These are phyloP conservation scores for Lactarius sp. DNA, from an alignment of 768 basidiomycete species.

Conservation along the genomic window DNA sequence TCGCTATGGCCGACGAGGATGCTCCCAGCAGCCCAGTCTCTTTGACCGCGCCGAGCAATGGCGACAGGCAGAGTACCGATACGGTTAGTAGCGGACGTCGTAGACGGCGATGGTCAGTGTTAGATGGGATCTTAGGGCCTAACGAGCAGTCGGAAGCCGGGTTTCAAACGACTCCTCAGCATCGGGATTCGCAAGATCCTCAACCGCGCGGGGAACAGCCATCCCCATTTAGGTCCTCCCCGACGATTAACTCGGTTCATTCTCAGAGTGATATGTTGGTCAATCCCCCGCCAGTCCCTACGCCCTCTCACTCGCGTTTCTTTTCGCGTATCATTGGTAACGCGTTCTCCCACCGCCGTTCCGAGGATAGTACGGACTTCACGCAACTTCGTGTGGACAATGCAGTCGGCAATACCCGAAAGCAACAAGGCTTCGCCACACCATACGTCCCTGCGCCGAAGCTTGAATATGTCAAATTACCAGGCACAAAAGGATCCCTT, in stretches of 20 bases:
- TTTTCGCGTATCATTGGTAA: conserved; percentile 65
- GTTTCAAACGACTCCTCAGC: background rate
- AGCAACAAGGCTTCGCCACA: conserved; percentile 33
- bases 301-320: conserved; percentile 52
- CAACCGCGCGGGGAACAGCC: conserved; percentile 2
- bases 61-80: conserved; percentile 17
- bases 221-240: background rate
- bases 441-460: conserved; percentile 70
- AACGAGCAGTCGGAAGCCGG: conserved; percentile 26
- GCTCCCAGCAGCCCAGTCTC: conserved; percentile 42
- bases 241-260: background rate
- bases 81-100: conserved; percentile 37
- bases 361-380: conserved; percentile 47
- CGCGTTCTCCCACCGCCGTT: conserved; percentile 54
- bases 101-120: conserved; percentile 69
- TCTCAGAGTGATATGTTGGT: background rate
- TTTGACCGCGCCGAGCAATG: conserved; percentile 37
- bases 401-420: conserved; percentile 37
- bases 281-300: conserved; percentile 31
- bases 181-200: conserved; percentile 7
- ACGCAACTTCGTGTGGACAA: conserved; percentile 36
- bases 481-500: conserved; percentile 82
- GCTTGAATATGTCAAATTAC: conserved; percentile 87
- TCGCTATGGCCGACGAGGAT: conserved; percentile 41
- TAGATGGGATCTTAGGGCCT: conserved; percentile 43